These are phyloP conservation scores for Parachlorella kessleri DNA, from an alignment of 139 green algal species.

Conservation along the genomic window DNA sequence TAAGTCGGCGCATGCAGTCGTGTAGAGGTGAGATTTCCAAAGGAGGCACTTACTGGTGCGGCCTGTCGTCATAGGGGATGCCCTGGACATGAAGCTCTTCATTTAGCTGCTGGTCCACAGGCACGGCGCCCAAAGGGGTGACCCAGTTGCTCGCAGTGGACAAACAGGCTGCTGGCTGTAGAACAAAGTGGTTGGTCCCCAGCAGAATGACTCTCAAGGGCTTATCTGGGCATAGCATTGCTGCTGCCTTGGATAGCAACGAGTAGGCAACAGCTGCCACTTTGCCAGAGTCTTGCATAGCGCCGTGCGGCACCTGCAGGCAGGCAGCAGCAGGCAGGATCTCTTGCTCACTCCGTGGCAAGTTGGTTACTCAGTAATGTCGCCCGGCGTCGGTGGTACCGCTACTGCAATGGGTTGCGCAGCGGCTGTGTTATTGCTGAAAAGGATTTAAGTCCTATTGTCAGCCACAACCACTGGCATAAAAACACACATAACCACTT, in stretches of 20 bases:
- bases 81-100: background rate
- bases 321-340: background rate
- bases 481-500: background rate
- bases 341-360: too few species aligned
- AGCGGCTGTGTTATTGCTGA: background rate
- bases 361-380: too few species aligned
- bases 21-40: background rate
- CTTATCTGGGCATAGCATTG: background rate
- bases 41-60: background rate
- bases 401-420: too few species aligned
- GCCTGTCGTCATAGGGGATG: background rate
- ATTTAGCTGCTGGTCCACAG: background rate
- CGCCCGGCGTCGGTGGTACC: too few species aligned
- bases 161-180: background rate
- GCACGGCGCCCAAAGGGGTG: slow-evolving; percentile 3
- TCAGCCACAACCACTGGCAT: background rate
- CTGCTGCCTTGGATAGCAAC: background rate
- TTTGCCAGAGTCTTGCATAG: background rate
- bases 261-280: background rate
- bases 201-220: background rate
- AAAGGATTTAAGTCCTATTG: background rate
- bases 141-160: background rate
- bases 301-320: background rate
- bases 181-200: slow-evolving; percentile 6
- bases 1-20: background rate